Conservation (phyloP, 305 asterid genomes). For the Andrographis paniculata region DNA sequence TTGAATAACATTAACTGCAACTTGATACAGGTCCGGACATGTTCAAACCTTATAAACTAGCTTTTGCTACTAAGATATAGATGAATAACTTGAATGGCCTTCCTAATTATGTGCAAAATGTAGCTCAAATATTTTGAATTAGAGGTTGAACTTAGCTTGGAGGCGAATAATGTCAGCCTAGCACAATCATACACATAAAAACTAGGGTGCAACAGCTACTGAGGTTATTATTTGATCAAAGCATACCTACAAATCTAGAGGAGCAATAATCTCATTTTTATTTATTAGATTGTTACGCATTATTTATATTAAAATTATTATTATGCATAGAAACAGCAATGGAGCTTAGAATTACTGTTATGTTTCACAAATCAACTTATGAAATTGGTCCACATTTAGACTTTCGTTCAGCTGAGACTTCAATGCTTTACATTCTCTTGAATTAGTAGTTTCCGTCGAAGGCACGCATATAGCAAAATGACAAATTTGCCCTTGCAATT, state of each 20-base stretch:
- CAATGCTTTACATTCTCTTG: no score
- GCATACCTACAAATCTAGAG: neutral
- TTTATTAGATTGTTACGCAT: neutral
- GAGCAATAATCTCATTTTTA: neutral
- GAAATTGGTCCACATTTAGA: neutral
- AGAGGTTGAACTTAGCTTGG: neutral
- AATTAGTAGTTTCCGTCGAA: neutral
- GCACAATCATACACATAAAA: no score
- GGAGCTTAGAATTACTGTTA: no score
- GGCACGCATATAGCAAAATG: neutral
- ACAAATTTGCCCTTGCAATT: neutral
- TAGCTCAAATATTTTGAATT: neutral
- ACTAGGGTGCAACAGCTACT: neutral
- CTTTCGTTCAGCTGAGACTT: no score
- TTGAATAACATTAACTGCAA: no score
- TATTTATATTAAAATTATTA: neutral
- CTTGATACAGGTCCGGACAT: no score
- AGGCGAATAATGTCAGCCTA: no score
- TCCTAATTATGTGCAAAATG: neutral
- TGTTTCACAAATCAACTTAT: no score
- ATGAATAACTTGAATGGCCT: neutral
- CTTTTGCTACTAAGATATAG: no score
- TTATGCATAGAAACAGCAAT: no score
- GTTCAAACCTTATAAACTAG: no score
- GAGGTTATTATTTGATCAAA: neutral